Evolutionary conservation across 768 basidiomycete genomes (phyloP).

Genomic region (Thelephora aurantiotincta): DNA sequence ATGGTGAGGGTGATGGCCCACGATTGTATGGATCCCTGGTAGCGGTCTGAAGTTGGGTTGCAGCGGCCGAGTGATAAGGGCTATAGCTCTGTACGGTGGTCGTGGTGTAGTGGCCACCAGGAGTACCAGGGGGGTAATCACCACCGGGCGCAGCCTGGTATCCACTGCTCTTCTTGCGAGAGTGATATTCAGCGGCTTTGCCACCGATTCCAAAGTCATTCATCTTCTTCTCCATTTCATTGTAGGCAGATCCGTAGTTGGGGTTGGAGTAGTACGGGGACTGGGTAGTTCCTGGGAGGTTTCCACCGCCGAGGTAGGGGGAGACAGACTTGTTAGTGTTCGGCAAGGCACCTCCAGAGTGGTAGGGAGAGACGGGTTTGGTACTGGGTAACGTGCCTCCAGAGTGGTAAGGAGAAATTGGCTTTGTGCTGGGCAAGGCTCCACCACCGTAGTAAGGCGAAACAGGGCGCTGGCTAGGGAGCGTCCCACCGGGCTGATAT

Average conservation of each 20-base stretch:
- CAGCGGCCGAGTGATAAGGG: background rate
- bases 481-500: conserved; percentile 12
- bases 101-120: background rate
- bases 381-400: background rate
- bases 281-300: conserved; percentile 5
- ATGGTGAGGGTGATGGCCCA: conserved; percentile 6
- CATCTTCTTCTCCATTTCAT: background rate
- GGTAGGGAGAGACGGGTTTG: conserved; percentile 2
- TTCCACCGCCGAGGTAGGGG: conserved; percentile 12
- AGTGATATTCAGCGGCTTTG: background rate
- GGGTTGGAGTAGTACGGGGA: conserved; percentile 4
- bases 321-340: conserved; percentile 10
- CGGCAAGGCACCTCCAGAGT: background rate
- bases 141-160: background rate
- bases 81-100: background rate
- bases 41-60: background rate
- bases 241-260: conserved; percentile 2
- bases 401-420: conserved; percentile 17
- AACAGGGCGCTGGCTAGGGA: conserved; percentile 18
- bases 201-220: background rate
- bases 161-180: background rate
- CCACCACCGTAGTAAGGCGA: conserved; percentile 19
- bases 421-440: conserved; percentile 7
- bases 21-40: conserved; percentile 3
- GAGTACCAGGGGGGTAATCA: background rate